Evolutionary conservation across 176 grass and related monocot genomes (phyloP).

Genomic region (Calamus simplicifolius): DNA sequence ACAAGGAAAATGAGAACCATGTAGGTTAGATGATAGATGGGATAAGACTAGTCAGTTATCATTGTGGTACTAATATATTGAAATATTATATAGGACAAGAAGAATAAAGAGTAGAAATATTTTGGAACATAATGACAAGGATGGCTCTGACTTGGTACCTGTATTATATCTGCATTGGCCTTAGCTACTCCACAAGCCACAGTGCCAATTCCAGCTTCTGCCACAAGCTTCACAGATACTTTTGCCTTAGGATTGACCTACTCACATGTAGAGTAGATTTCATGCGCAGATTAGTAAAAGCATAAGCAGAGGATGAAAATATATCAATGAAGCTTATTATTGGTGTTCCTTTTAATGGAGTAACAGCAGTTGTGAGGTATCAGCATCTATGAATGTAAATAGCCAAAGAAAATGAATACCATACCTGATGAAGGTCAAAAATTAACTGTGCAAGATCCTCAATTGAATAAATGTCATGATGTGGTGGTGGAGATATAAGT

Average conservation of each 20-base stretch:
- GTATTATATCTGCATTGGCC: slow-evolving; percentile 94
- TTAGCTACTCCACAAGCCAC: slow-evolving; percentile 98
- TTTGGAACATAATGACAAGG: no score
- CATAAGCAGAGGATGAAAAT: no score
- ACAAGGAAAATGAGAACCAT: no score
- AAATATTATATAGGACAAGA: no score
- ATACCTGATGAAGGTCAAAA: slow-evolving; percentile 99
- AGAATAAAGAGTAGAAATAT: no score
- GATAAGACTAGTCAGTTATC: no score
- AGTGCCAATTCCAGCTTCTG: slow-evolving; percentile 99
- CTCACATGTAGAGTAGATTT: slow-evolving; percentile 9
- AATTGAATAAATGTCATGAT: slow-evolving; percentile 99
- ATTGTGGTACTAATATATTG: no score
- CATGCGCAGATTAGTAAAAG: neutral
- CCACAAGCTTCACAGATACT: slow-evolving; percentile 96
- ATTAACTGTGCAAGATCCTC: slow-evolving; percentile 99
- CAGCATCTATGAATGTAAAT: slow-evolving; percentile 21
- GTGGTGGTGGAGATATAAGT: slow-evolving; percentile 97
- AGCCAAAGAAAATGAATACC: neutral
- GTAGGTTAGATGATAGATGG: no score
- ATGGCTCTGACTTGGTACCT: slow-evolving; percentile 34
- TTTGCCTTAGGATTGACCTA: slow-evolving; percentile 98
- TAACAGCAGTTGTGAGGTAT: neutral
- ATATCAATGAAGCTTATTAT: no score
- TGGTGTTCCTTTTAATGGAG: no score